Base-by-base conservation (phyloP, 768 basidiomycete species). In the Lactarius vividus region DNA sequence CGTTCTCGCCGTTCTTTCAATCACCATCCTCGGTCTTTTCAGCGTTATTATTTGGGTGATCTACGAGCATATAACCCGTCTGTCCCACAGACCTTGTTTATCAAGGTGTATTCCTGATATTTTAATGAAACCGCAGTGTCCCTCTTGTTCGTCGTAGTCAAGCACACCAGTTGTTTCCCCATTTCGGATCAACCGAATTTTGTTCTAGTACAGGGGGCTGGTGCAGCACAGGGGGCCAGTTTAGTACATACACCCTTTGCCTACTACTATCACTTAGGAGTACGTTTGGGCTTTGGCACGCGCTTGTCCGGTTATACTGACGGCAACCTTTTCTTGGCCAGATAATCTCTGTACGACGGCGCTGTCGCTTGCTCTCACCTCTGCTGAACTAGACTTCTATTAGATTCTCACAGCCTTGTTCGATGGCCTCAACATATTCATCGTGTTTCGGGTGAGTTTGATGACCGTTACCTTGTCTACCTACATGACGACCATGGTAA, bases 311-410 rank as follows among this genome's bases (percentile, higher is more conserved):
- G 40, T 7, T 10, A 31, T 31, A 10, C 56, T 28, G 42, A 44
- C 44, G 31, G 5, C 2, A 5, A 7, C 8, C 33, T 33, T 16
- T 13, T 26, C 4, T 33, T 33, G 33, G 2, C 15, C 31, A 65
- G 66, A 31, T 65, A n/a, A 65, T 68, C 46, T 61, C 63, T 18
- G 63, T 68, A 53, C 23, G 66, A 37, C 10, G n/a, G 20, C 8
- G 7, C 44, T 29, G 23, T n/a, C 15, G 44, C 23, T 15, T 7
- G 9, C 10, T 4, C 44, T 44, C 29, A 20, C 15, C 11, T 13
- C n/a, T 46, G 35, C 44, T 57, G 42, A 20, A 33, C 28, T 2
- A 16, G 1, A 15, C 20, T 23, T 23, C n/a, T 52, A 13, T 13
- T 26, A 69, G 68, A 23, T 69, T 4, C 20, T 58, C 7, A 33